Base-by-base conservation (phyloP, 2,329 filamentous ascomycete genomes). In the Arthrobotrys pseudoclavata region DNA sequence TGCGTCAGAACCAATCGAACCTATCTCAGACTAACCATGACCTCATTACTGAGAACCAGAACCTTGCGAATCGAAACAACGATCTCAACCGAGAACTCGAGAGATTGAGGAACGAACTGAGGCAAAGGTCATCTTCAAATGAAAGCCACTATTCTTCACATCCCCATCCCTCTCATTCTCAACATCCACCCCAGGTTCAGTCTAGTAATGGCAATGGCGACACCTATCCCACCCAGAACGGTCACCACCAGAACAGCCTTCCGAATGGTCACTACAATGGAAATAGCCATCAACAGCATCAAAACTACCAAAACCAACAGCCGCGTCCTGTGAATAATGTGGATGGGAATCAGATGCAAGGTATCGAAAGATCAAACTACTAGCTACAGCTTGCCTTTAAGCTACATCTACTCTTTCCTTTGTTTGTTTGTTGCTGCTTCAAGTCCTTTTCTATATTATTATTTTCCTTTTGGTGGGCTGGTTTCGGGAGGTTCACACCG, bases 331-430 rank as follows among this genome's bases (percentile, higher is more conserved):
- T 7, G 22, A 42, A 57, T 22, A 69, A 60, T 53, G 34, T 48
- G 37, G 79, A 79, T 61, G 79, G 77, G 18, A 76, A 76, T 47
- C 79, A 80, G 48, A 81, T 81, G 81, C 80, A 81, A 69, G 81
- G 81, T 29, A 81, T 81, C 50, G 81, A 81, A 67, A 79, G 79
- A 48, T 81, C 75, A 74, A 70, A 79, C 50, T 74, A 53, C 45
- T 76, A 69, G 22, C 34, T 13, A 18, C 2, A 34, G 12, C 29
- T 20, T 53, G 31, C 47, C 22, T 26, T 64, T 62, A 34, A 29
- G 42, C 48, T 62, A 57, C 26, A 15, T 63, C n/a, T 52, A 13
- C 66, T 29, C 31, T 48, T 60, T 34, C 34, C 20, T 63, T 62
- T 52, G 18, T 69, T 60, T 45, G 42, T 40, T 12, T 20, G 48